These are phyloP conservation scores for Gracilaria caudata DNA, from an alignment of 23 red algal species.

Conservation along the genomic window DNA sequence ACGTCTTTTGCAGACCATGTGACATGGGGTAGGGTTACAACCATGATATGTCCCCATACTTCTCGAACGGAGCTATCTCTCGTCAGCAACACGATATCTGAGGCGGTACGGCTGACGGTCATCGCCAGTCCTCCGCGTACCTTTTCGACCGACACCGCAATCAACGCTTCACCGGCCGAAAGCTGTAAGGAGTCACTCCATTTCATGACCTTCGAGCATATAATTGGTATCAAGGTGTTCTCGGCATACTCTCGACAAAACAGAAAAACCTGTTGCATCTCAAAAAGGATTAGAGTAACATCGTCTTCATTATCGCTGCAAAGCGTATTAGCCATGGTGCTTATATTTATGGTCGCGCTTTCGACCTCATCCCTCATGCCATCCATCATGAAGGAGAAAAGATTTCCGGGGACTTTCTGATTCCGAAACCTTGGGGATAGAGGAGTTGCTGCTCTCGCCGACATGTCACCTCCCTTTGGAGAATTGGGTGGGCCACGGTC, in stretches of 20 bases:
- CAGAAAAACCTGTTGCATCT: constrained; percentile 68
- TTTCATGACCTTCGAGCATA: constrained; percentile 48
- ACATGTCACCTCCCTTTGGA: background rate
- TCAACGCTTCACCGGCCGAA: constrained; percentile 60
- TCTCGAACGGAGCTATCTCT: constrained; percentile 24
- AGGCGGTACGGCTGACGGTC: constrained; percentile 19
- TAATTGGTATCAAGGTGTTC: constrained; percentile 57
- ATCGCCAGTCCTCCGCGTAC: constrained; percentile 21
- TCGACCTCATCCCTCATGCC: constrained; percentile 18
- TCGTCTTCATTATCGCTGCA: constrained; percentile 36
- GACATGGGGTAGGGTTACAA: constrained; percentile 55
- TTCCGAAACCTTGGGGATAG: constrained; percentile 10
- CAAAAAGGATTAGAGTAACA: constrained; percentile 59
- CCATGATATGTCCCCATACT: constrained; percentile 65
- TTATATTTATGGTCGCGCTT: constrained; percentile 17
- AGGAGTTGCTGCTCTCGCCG: background rate
- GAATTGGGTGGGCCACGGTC: background rate
- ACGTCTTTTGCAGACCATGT: constrained; percentile 51
- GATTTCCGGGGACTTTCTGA: background rate
- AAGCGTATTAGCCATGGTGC: constrained; percentile 10
- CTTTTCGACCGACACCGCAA: background rate
- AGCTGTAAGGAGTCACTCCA: constrained; percentile 68
- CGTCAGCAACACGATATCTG: constrained; percentile 21
- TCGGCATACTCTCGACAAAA: constrained; percentile 65
- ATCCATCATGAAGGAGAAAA: background rate